A percentile compares a stretch with the other conserved stretches of the same genome.
phyloP scores from a whole-genome alignment of 768 basidiomycete genomes.

The Leccinum incarnatum region DNA sequence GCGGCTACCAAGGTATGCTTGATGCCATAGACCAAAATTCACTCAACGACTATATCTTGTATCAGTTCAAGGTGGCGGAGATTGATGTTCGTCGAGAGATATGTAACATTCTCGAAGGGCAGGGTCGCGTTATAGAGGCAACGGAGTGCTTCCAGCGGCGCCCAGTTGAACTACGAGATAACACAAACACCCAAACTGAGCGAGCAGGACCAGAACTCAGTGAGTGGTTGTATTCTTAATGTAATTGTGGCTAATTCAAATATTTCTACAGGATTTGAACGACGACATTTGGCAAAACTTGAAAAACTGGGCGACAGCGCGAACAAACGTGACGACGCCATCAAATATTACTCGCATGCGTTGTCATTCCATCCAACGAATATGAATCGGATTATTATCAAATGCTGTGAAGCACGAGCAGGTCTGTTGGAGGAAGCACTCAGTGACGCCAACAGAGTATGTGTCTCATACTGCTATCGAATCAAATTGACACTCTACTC shows the following conservation, averaged over 20 bases:
- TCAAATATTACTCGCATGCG: neutral
- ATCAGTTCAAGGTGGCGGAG: constrained; percentile 1
- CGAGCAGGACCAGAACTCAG: neutral
- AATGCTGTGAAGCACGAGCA: neutral
- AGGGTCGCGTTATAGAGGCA: neutral
- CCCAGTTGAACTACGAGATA: neutral
- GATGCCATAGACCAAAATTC: neutral
- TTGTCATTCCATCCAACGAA: neutral
- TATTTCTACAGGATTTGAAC: neutral
- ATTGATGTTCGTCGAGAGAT: neutral
- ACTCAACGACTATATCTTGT: neutral
- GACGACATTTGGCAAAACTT: neutral
- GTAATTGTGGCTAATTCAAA: neutral
- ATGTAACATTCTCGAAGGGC: neutral
- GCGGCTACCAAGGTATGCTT: neutral
- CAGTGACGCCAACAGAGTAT: neutral
- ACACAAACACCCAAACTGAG: neutral
- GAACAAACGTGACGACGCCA: neutral
- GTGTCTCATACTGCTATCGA: neutral
- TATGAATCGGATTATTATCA: neutral
- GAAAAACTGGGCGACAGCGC: neutral
- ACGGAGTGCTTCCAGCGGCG: neutral
- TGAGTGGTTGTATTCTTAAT: neutral
- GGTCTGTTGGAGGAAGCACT: neutral
- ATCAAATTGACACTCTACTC: neutral